Percentiles rank a stretch among this genome's conserved stretches.
phyloP scores from a whole-genome alignment of 2,329 filamentous ascomycete genomes.

The Diaporthe citriasiana region DNA sequence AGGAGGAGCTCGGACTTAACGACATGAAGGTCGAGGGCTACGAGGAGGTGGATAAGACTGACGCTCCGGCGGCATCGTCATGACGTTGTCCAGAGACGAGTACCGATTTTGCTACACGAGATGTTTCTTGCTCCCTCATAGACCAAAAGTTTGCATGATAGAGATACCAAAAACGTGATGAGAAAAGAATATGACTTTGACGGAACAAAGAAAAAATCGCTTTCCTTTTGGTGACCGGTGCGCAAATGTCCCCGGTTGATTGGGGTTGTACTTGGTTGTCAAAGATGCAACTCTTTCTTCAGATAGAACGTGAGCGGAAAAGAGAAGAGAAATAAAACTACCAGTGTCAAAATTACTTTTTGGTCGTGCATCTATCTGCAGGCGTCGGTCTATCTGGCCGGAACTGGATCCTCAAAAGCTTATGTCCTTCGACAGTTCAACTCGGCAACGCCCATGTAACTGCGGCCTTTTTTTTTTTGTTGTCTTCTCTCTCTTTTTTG shows the following conservation, averaged over 20 bases:
- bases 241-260: neutral
- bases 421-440: neutral
- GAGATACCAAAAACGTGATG: constrained; percentile 40
- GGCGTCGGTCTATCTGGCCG: constrained; percentile 4
- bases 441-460: neutral
- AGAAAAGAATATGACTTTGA: neutral
- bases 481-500: neutral
- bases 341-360: constrained; percentile 2
- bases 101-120: neutral
- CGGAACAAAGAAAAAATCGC: neutral
- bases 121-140: neutral
- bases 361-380: constrained; percentile 13
- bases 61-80: constrained; percentile 46
- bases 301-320: neutral
- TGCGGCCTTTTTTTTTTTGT: neutral
- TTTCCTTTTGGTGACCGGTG: neutral
- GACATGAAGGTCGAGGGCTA: constrained; percentile 97
- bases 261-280: neutral
- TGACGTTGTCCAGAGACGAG: neutral
- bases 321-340: neutral
- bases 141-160: constrained; percentile 19
- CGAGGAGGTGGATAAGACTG: constrained; percentile 58
- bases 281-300: neutral
- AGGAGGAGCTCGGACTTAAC: constrained; percentile 89
- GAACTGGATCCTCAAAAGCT: neutral